These are phyloP conservation scores for Microbotryomycetes sp. DNA, from an alignment of 1,284 basidiomycete genomes.

Conservation along the genomic window DNA sequence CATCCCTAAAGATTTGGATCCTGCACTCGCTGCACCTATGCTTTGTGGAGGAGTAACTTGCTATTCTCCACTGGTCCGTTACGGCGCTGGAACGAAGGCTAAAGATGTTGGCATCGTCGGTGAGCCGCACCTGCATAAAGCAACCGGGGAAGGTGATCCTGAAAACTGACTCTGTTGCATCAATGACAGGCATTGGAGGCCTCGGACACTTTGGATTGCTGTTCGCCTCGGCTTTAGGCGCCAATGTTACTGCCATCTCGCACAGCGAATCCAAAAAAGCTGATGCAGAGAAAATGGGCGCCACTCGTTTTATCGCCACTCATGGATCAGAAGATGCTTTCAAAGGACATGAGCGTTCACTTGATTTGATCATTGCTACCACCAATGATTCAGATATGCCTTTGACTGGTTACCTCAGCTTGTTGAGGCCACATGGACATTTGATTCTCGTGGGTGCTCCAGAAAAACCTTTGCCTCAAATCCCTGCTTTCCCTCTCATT, in stretches of 20 bases:
- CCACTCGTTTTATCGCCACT: slow-evolving; percentile 42
- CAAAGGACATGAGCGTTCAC: slow-evolving; percentile 38
- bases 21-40: slow-evolving; percentile 43
- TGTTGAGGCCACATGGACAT: slow-evolving; percentile 45
- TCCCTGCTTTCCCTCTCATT: slow-evolving; percentile 39
- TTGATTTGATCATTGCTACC: slow-evolving; percentile 48
- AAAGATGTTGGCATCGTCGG: slow-evolving; percentile 50
- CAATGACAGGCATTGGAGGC: slow-evolving; percentile 46
- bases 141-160: too few species aligned
- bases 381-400: slow-evolving; percentile 45
- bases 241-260: slow-evolving; percentile 46
- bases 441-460: slow-evolving; percentile 43
- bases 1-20: slow-evolving; percentile 43
- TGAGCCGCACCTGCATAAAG: too few species aligned
- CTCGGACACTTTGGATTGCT: slow-evolving; percentile 41
- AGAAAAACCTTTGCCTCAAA: slow-evolving; percentile 27
- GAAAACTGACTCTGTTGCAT: too few species aligned
- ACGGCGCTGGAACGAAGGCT: slow-evolving; percentile 48
- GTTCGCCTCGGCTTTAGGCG: slow-evolving; percentile 43
- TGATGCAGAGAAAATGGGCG: slow-evolving; percentile 46
- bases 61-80: slow-evolving; percentile 46
- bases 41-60: slow-evolving; percentile 48
- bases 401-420: slow-evolving; percentile 41
- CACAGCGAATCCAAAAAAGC: slow-evolving; percentile 45
- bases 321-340: slow-evolving; percentile 37